phyloP scores from a whole-genome alignment of 1,284 basidiomycete species.

The Cystobasidium pallidum region DNA sequence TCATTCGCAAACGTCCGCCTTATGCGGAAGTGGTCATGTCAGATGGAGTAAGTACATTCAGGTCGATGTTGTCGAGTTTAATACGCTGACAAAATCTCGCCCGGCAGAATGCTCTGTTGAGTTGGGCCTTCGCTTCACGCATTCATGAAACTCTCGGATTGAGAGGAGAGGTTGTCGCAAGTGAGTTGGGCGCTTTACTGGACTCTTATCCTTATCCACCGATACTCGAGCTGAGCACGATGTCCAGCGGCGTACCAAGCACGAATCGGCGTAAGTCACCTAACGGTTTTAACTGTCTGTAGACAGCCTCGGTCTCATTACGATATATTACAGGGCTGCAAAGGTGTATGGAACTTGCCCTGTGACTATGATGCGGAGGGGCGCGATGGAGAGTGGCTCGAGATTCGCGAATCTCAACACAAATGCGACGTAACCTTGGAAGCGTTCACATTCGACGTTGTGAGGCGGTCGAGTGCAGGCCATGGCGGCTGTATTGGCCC shows the following conservation, averaged over 20 bases:
- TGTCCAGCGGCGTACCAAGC: conserved; percentile 52
- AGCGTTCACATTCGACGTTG: conserved; percentile 48
- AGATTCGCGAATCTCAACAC: conserved; percentile 52
- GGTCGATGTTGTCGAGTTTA: neutral
- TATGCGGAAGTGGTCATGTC: conserved; percentile 20
- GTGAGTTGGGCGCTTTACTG: conserved; percentile 15
- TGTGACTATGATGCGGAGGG: neutral
- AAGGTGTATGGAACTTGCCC: conserved; percentile 48
- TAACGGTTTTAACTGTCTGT: too few relatives aligned
- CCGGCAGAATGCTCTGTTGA: conserved; percentile 11
- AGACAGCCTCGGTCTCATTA: too few relatives aligned
- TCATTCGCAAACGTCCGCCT: neutral
- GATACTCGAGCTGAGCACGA: too few relatives aligned
- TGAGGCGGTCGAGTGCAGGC: conserved; percentile 43
- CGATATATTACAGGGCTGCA: conserved; percentile 50
- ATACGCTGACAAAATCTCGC: neutral
- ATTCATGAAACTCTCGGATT: conserved; percentile 4
- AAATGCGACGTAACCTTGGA: conserved; percentile 50
- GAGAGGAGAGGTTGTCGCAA: conserved; percentile 9
- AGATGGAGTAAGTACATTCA: conserved; percentile 36
- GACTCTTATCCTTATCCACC: too few relatives aligned
- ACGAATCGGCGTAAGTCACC: conserved; percentile 48
- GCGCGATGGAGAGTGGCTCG: conserved; percentile 46
- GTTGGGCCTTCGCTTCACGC: neutral
- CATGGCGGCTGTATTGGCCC: conserved; percentile 37